These are phyloP conservation scores for Sporisorium sorghi DNA, from an alignment of 1,284 basidiomycete species.

Conservation along the genomic window DNA sequence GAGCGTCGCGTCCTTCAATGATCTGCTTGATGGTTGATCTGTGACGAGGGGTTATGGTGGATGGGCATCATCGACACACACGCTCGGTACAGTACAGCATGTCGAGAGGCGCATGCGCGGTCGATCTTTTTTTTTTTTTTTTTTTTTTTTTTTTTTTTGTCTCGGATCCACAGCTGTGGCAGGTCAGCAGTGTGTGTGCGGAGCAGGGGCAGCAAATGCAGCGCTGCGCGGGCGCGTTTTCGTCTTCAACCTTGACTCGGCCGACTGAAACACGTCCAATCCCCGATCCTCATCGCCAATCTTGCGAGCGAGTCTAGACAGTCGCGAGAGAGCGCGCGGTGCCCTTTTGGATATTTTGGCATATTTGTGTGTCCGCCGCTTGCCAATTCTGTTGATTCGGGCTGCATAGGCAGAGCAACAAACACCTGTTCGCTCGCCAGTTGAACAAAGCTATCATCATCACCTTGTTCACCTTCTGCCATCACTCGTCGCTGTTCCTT, in stretches of 20 bases:
- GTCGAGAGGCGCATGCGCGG: no score
- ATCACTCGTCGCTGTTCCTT: no score
- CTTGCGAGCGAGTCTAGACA: background rate
- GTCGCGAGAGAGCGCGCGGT: conserved; percentile 44
- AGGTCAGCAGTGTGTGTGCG: no score
- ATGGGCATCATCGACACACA: no score
- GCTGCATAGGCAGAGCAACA: conserved; percentile 15
- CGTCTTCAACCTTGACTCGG: no score
- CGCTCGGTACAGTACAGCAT: no score
- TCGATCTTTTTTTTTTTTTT: conserved; percentile 38
- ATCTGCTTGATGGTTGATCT: no score
- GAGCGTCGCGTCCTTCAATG: background rate
- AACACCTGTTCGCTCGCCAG: conserved; percentile 10
- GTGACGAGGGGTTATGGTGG: no score
- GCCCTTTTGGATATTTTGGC: conserved; percentile 3
- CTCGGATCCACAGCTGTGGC: conserved; percentile 17
- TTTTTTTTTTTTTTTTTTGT: conserved; percentile 27
- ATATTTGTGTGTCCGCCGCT: conserved; percentile 12
- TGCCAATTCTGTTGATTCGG: background rate
- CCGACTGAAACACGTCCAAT: no score
- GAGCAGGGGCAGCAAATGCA: no score
- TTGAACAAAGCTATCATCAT: conserved; percentile 6
- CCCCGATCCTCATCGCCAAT: conserved; percentile 15
- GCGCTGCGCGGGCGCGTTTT: background rate
- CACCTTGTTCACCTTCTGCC: no score